Evolutionary conservation across 2,329 filamentous ascomycete genomes (phyloP).

Genomic region (Bipolaris gigantea): DNA sequence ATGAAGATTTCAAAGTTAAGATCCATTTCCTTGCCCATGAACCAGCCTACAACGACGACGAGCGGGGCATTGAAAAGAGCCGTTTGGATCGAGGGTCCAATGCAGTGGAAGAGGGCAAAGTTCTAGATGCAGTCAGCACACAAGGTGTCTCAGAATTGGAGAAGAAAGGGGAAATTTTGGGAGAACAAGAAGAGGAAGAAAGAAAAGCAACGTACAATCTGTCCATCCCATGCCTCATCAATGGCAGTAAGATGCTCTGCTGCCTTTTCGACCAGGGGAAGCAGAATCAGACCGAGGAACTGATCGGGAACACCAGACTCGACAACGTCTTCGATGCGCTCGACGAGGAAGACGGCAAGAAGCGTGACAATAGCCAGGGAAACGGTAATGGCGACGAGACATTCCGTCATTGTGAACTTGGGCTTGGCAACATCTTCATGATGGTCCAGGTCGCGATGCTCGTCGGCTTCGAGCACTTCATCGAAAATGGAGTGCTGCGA

Average conservation of each 20-base stretch:
- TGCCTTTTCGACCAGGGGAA: conserved; percentile 82
- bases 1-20: conserved; percentile 89
- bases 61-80: conserved; percentile 85
- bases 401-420: conserved; percentile 76
- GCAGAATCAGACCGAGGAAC: conserved; percentile 72
- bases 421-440: conserved; percentile 61
- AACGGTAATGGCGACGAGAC: conserved; percentile 64
- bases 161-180: too few species aligned
- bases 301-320: conserved; percentile 52
- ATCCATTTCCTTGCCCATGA: conserved; percentile 69
- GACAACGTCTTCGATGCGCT: conserved; percentile 69
- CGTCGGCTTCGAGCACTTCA: conserved; percentile 71
- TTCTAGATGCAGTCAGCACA: conserved; percentile 52
- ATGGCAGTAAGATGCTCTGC: conserved; percentile 83
- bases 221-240: conserved; percentile 81
- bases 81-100: conserved; percentile 86
- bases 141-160: background rate
- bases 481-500: conserved; percentile 80
- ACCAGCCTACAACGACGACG: conserved; percentile 82
- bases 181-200: background rate
- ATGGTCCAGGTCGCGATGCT: conserved; percentile 66
- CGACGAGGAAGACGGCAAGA: conserved; percentile 72
- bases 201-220: conserved; percentile 53
- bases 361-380: conserved; percentile 70
- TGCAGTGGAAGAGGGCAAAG: conserved; percentile 80